These are phyloP conservation scores for Coemansia biformis DNA, from an alignment of 192 early-diverging fungal genomes.

Conservation along the genomic window DNA sequence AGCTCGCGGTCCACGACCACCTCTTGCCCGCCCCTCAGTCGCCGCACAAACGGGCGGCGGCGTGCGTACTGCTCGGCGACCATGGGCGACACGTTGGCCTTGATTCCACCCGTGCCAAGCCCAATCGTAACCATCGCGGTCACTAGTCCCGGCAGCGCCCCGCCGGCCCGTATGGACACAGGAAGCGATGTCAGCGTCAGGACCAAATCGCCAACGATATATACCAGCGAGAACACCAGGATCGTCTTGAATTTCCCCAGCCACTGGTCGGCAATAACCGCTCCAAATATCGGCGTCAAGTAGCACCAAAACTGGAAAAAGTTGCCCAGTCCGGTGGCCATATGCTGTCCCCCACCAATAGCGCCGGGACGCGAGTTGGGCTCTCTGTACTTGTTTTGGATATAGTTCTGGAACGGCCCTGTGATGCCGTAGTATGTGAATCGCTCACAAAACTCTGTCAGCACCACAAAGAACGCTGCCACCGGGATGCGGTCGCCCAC, in stretches of 20 bases:
- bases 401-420: conserved; percentile 59
- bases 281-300: conserved; percentile 57
- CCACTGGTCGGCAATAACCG: conserved; percentile 66
- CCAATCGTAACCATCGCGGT: conserved; percentile 70
- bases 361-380: conserved; percentile 47
- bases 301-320: conserved; percentile 66
- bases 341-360: conserved; percentile 52
- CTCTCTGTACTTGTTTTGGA: conserved; percentile 49
- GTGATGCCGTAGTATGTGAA: conserved; percentile 61
- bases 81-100: conserved; percentile 72
- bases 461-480: conserved; percentile 55
- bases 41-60: conserved; percentile 57
- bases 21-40: conserved; percentile 51
- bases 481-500: conserved; percentile 57
- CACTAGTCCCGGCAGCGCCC: conserved; percentile 61
- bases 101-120: conserved; percentile 74
- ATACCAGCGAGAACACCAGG: conserved; percentile 58
- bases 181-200: conserved; percentile 61
- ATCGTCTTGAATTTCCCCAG: conserved; percentile 75
- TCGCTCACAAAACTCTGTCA: conserved; percentile 59
- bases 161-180: conserved; percentile 52
- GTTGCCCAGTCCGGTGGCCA: conserved; percentile 55
- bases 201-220: conserved; percentile 60
- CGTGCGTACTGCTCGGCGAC: conserved; percentile 66
- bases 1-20: conserved; percentile 65